Base-by-base conservation (phyloP, 768 basidiomycete species). In the Boletus sensibilis region DNA sequence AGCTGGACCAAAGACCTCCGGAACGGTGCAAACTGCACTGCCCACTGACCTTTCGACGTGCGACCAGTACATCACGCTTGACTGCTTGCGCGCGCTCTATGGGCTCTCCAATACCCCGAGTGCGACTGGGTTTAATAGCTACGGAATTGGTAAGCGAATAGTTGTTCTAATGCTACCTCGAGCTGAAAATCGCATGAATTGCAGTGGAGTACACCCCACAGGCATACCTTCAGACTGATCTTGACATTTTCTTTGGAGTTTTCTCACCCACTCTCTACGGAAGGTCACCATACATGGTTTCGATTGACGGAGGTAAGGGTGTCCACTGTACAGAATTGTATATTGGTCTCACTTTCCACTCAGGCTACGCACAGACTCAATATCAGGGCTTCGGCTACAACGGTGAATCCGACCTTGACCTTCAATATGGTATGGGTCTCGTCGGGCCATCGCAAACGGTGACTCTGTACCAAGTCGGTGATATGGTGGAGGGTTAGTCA, bases 141-240 rank as follows among this genome's bases (percentile, higher is more conserved):
- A 55, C 34, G 71, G 72, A 31, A 66, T 74, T n/a, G 67, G 68
- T 70, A 31, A 42, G 56, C 34, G 50, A 18, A 40, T 8, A 6
- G 20, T 33, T 56, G 13, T 4, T 50, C 29, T 13, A 12, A n/a
- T 13, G 34, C 11, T 47, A 29, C 46, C 12, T 38, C 33, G 20
- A 11, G 18, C 14, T 52, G 39, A 49, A 3, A 35, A 11, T 34
- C 16, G 18, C 39, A 7, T 2, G 12, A 42, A n/a, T n/a, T 34
- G 4, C 33, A 71, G 71, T 71, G 50, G 72, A 74, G 45, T 74
- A 63, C 42, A 70, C 70, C 8, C 74, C 72, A 18, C 41, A 72
- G 50, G 63, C 68, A 40, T 72, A 67, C 54, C 59, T 69, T 29
- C 67, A 68, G n/a, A 39, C 52, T 25, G 73, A 72, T 51, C 29